Evolutionary conservation across 768 basidiomycete species (phyloP), one percentile per base, ranked within the genome.

Genomic region (Pleurotus platypus): DNA sequence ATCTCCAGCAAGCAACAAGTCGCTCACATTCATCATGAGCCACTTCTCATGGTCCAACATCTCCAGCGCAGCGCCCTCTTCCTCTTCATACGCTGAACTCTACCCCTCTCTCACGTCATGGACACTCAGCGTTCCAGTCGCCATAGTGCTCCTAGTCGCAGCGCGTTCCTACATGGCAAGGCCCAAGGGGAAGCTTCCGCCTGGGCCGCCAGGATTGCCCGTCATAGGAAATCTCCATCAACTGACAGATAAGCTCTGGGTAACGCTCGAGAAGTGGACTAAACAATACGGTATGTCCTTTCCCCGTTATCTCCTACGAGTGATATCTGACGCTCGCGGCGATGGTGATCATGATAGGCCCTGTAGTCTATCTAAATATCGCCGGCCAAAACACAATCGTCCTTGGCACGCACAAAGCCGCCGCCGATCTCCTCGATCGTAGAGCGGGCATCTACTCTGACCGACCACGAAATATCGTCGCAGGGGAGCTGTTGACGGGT

Each of bases 361-460:
- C 49, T 2, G 26, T 63, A 18, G 38, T 63, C 35, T 58, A 58
- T 30, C 27, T 63, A 11, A 62, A 63, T 42, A 26, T 63, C 15
- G 62, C 62, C 20, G 62, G 62, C n/a, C 62, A 63, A 37, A 50
- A 58, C 37, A 51, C 45, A n/a, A 49, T 63, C 11, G 49, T 63
- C 22, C 60, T 63, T 45, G 54, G 54, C 15, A 58, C 18, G 16
- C 57, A 60, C 48, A 60, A 61, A 53, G 60, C 50, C 5, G 59
- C 62, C 2, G 46, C 60, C 5, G 62, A 63, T 38, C 56, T 63
- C 11, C 46, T 63, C 7, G 62, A 63, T 43, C 67, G 66, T 27
- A 69, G 71, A 13, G 60, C 61, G 9, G 46, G 27, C 13, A 64
- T 61, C 40, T 68, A 70, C 59, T 63, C 64, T 5, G 65, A 67